phyloP scores from a whole-genome alignment of 2,329 filamentous ascomycete genomes.

The Ophiostoma triangulosporum region DNA sequence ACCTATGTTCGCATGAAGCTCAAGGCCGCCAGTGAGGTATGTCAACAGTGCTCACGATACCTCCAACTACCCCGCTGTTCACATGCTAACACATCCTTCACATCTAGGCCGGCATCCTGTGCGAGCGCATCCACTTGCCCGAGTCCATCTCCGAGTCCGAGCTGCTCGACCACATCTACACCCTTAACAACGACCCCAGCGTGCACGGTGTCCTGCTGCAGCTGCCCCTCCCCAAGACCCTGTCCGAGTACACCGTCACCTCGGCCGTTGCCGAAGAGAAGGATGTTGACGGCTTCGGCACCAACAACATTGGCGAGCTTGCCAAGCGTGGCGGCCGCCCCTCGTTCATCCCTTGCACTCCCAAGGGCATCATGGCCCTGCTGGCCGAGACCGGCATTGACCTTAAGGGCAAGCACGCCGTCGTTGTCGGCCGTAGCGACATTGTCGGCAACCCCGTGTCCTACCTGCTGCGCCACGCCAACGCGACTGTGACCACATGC shows the following conservation, averaged over 20 bases:
- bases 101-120: slow-evolving; percentile 74
- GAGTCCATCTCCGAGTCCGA: slow-evolving; percentile 73
- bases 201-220: slow-evolving; percentile 93
- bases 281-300: slow-evolving; percentile 95
- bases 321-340: slow-evolving; percentile 88
- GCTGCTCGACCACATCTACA: slow-evolving; percentile 67
- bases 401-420: slow-evolving; percentile 78
- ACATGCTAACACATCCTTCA: not conserved
- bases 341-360: slow-evolving; percentile 86
- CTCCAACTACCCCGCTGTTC: too few relatives aligned
- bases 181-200: slow-evolving; percentile 71
- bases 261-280: slow-evolving; percentile 86
- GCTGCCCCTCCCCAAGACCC: slow-evolving; percentile 74
- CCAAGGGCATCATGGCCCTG: slow-evolving; percentile 92
- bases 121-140: slow-evolving; percentile 72
- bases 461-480: slow-evolving; percentile 85
- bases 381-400: slow-evolving; percentile 73
- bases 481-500: slow-evolving; percentile 93
- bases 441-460: slow-evolving; percentile 96
- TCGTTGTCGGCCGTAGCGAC: slow-evolving; percentile 87
- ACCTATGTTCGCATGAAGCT: slow-evolving; percentile 99
- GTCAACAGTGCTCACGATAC: slow-evolving; percentile 11
- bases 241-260: slow-evolving; percentile 82
- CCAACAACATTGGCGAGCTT: slow-evolving; percentile 87
- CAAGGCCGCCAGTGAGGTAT: slow-evolving; percentile 85